A percentile compares a stretch with the other conserved stretches of the same genome.
Evolutionary conservation across 768 basidiomycete genomes (phyloP).

Genomic region (Mycena belliarum): DNA sequence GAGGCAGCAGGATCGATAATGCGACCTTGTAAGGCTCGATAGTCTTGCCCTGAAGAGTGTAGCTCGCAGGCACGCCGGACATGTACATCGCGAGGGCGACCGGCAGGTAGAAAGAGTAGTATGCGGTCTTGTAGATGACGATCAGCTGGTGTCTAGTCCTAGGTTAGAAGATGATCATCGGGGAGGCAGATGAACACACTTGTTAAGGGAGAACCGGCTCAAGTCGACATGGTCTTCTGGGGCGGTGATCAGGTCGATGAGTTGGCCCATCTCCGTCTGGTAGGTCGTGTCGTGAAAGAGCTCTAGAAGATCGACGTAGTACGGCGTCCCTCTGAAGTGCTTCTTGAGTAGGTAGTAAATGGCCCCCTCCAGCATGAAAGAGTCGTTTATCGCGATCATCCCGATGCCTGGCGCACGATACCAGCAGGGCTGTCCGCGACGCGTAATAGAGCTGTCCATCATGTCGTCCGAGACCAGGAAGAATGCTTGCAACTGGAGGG

Average conservation of each 20-base stretch:
- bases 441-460: slow-evolving; percentile 94
- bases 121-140: slow-evolving; percentile 96
- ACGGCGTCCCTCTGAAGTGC: slow-evolving; percentile 78
- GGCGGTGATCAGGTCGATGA: slow-evolving; percentile 94
- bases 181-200: slow-evolving; percentile 43
- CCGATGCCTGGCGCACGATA: slow-evolving; percentile 68
- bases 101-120: slow-evolving; percentile 98
- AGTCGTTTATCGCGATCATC: slow-evolving; percentile 92
- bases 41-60: slow-evolving; percentile 30
- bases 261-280: slow-evolving; percentile 94
- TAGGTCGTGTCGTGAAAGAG: slow-evolving; percentile 88
- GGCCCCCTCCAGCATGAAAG: slow-evolving; percentile 93
- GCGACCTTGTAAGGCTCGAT: slow-evolving; percentile 72
- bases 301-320: slow-evolving; percentile 89
- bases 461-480: slow-evolving; percentile 98
- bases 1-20: slow-evolving; percentile 78
- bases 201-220: slow-evolving; percentile 81
- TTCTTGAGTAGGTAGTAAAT: slow-evolving; percentile 90
- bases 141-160: slow-evolving; percentile 78
- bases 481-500: slow-evolving; percentile 85
- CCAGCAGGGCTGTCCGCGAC: slow-evolving; percentile 95
- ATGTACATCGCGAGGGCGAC: slow-evolving; percentile 93
- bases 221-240: slow-evolving; percentile 90
- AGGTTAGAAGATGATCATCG: neutral
- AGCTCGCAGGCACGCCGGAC: slow-evolving; percentile 58